Percentiles rank a stretch among this genome's conserved stretches.
phyloP scores from a whole-genome alignment of 2,329 filamentous ascomycete species.

The Ophiostoma tasmaniense region DNA sequence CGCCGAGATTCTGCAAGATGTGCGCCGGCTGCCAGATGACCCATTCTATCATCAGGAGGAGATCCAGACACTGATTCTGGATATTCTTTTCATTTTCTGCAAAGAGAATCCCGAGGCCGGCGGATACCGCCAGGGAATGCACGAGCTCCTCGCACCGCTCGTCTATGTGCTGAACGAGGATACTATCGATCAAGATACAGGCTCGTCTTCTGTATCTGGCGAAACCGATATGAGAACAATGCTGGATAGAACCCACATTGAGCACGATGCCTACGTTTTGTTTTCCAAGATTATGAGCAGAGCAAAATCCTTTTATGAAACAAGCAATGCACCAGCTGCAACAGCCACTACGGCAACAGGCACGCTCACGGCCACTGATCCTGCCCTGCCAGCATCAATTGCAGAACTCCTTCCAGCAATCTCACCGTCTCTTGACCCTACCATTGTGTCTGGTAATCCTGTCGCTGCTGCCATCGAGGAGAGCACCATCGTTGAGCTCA shows the following conservation, averaged over 20 bases:
- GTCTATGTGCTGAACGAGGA: conserved; percentile 78
- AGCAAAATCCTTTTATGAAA: conserved; percentile 79
- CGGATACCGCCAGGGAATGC: conserved; percentile 97
- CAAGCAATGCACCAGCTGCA: conserved; percentile 36
- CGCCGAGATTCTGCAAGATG: conserved; percentile 87
- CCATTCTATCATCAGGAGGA: conserved; percentile 74
- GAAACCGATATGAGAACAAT: conserved; percentile 50
- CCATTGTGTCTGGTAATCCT: neutral
- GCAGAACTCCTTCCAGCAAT: conserved; percentile 15
- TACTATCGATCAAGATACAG: conserved; percentile 42
- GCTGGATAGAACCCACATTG: conserved; percentile 65
- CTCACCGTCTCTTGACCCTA: neutral
- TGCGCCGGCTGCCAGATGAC: conserved; percentile 86
- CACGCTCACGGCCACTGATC: neutral
- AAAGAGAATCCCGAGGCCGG: conserved; percentile 81
- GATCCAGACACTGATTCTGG: conserved; percentile 72
- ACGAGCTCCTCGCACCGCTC: conserved; percentile 85
- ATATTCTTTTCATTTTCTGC: conserved; percentile 90
- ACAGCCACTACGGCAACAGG: neutral
- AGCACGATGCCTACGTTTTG: conserved; percentile 83
- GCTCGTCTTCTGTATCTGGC: conserved; percentile 15
- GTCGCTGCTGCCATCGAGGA: conserved; percentile 28
- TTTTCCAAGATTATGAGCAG: conserved; percentile 83
- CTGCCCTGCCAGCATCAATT: neutral
- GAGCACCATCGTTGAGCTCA: conserved; percentile 72